Base-by-base conservation (phyloP, 163 green algal species). In the Chlamydomonas reinhardtii region DNA sequence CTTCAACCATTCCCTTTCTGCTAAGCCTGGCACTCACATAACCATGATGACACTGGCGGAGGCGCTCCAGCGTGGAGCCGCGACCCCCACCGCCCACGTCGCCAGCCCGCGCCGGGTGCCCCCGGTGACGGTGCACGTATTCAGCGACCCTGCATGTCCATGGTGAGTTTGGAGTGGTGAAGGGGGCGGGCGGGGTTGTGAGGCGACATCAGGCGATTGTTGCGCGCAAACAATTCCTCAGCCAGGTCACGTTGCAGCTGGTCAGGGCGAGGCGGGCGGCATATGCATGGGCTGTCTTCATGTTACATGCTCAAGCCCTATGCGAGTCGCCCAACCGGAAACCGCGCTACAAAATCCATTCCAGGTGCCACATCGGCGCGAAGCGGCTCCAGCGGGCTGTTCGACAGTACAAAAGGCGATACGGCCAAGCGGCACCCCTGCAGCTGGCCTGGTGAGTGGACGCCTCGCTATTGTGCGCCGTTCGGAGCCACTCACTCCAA, bases 331-430 rank as follows among this genome's bases (percentile, higher is more conserved):
- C n/a, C n/a, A n/a, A n/a, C n/a, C 2, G 24, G 24, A 29, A 34
- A 29, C 27, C 27, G 59, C 59, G 4, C 39, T 48, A 48, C 39
- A 48, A 48, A 48, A 48, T 48, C 62, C 8, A 29, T 29, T 17
- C 62, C 52, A 84, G 77, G 77, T 84, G 77, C 77, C 66, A 84
- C 54, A 84, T 84, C 22, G 77, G 77, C 25, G 31, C 66, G 4
- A 69, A 59, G 25, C n/a, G 79, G 24, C 54, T 85, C 2, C 68
- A 85, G 32, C 73, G 79, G 25, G 79, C 79, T 3, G 34, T 78
- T 1, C 68, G 79, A 34, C 79, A 85, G 15, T 85, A 85, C 14
- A 85, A 85, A 62, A 31, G 79, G 22, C 68, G 69, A 27, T 77
- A 72, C 27, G 79, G 79, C 3, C 52, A 73, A 6, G 52, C 79